Conservation (phyloP, 2,329 filamentous ascomycete species). For the Trichophyton schoenleinii region DNA sequence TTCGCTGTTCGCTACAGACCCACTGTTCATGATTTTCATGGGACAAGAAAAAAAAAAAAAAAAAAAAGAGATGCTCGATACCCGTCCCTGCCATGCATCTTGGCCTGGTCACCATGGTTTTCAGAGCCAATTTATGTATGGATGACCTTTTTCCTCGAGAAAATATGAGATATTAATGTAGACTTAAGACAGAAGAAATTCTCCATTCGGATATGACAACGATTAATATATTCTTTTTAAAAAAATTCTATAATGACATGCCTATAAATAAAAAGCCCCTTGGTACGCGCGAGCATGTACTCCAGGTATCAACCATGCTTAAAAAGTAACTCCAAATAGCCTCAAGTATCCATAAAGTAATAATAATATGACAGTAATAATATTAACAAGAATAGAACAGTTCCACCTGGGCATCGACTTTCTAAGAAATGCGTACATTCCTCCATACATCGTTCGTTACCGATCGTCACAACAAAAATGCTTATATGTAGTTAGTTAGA, state of each 20-base stretch:
- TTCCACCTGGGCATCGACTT: background rate
- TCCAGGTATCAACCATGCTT: background rate
- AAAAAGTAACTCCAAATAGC: background rate
- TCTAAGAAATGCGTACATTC: background rate
- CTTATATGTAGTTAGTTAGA: background rate
- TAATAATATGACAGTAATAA: background rate
- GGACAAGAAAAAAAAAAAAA: background rate
- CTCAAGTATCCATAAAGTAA: background rate
- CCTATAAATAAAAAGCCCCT: background rate
- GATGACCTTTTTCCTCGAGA: background rate
- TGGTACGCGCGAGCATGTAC: background rate
- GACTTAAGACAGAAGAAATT: background rate
- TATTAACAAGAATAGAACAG: background rate
- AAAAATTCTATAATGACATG: background rate
- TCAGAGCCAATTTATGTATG: too few species aligned
- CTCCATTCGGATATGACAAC: background rate
- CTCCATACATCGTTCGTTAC: background rate
- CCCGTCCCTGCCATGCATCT: background rate
- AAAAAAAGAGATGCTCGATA: background rate
- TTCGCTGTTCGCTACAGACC: background rate
- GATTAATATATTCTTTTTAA: background rate
- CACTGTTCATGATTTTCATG: background rate
- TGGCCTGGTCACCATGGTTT: background rate
- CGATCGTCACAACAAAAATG: background rate
- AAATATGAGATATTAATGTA: background rate